A percentile compares a stretch with the other conserved stretches of the same genome.
phyloP scores from a whole-genome alignment of 352 stramenopile genomes.

The Pythium inflatum region DNA sequence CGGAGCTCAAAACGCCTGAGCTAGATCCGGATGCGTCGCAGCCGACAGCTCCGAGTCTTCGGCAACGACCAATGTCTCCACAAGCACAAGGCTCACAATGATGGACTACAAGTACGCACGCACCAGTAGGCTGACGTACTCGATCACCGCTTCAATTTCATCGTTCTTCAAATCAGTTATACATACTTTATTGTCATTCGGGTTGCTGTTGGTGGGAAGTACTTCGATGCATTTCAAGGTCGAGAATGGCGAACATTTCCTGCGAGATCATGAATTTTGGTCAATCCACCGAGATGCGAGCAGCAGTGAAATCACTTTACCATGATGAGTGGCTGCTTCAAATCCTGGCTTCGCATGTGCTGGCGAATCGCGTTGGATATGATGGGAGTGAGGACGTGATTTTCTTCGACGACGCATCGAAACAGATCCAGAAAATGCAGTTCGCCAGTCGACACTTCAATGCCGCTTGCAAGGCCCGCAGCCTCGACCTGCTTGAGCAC shows the following conservation, averaged over 20 bases:
- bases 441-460: constrained; percentile 56
- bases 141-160: too few species aligned
- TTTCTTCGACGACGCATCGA: constrained; percentile 65
- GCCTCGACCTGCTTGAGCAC: constrained; percentile 56
- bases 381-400: constrained; percentile 67
- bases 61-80: constrained; percentile 34
- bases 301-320: constrained; percentile 38
- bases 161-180: too few species aligned
- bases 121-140: too few species aligned
- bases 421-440: constrained; percentile 73
- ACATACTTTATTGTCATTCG: background rate
- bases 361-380: constrained; percentile 54
- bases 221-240: constrained; percentile 18
- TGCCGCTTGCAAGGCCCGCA: constrained; percentile 42
- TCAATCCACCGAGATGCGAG: too few species aligned
- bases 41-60: constrained; percentile 19
- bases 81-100: background rate
- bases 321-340: constrained; percentile 47
- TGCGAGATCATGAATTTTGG: too few species aligned
- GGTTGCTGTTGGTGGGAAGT: too few species aligned
- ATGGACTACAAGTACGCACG: too few species aligned
- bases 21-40: background rate
- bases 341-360: constrained; percentile 47
- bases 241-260: constrained; percentile 16
- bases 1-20: constrained; percentile 23